Evolutionary conservation across 2,329 filamentous ascomycete species (phyloP), one percentile per base, ranked within the genome.

Genomic region (Paecilomyces sp.): DNA sequence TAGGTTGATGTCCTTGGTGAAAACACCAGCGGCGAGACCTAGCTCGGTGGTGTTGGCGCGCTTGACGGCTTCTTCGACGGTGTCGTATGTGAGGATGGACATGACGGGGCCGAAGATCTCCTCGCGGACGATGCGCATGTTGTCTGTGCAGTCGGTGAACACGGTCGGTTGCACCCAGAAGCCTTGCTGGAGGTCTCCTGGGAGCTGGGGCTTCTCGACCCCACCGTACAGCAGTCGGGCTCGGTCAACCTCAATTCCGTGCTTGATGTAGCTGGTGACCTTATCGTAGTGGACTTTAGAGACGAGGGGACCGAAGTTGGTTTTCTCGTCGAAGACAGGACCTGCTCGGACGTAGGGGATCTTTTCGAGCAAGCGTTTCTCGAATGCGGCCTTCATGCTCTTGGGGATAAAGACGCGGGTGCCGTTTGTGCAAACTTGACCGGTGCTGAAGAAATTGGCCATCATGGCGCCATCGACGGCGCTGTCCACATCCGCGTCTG

Each of bases 401-500:
- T 81, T 77, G 0, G 89, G 91, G 2, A 96, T 83, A 72, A 96
- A 96, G 34, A 96, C 91, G 11, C 92, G 83, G 1, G 92, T 96
- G 56, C 92, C 92, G 72, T 96, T 96, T 56, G 92, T 96, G 82
- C 92, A 96, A 56, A 96, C 91, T 75, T 96, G 92, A 31, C 92
- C 92, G 0, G 89, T 90, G 65, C 88, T 92, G 81, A 90, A 96
- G 78, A 96, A 96, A 75, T 96, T 96, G 67, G 91, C 92, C 81
- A 95, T 91, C 88, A 96, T 92, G 63, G 91, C 91, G 31, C 90
- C 89, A 68, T 96, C 88, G 34, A 91, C 92, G n/a, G 92, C 92
- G 67, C 85, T 85, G 54, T 90, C 87, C 22, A 93, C 74, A 57
- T 91, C 85, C 15, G 89, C 89, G 68, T 95, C 91, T 0, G 90